Base-by-base conservation (phyloP, 345 rosid species). In the Psidium guajava region DNA sequence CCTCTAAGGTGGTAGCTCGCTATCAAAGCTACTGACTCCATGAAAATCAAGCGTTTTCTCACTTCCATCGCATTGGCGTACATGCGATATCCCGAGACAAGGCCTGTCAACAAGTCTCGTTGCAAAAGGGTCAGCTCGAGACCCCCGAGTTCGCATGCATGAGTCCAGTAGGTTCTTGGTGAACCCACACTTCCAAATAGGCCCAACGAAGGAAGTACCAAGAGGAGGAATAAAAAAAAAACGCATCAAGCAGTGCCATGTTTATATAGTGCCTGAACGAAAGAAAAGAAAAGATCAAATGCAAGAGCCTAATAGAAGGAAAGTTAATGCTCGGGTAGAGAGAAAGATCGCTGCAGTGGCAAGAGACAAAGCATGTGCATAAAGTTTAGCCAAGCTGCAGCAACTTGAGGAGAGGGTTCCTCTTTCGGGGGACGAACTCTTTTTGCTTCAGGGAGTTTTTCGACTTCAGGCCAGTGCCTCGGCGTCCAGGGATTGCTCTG, bases 311-410 rank as follows among this genome's bases (percentile, higher is more conserved):
- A 96, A 92, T 25, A 86, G 93, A 89, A 95, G 89, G 95, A 97
- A 95, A 90, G 90, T 88, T 83, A 90, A 88, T 85, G 80, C 85
- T 86, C 85, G 92, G 84, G 90, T 90, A 7, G 93, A 87, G 52
- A 84, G 89, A 36, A 87, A 87, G 84, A 85, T 88, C 96, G 98
- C 98, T 89, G 93, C 94, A 21, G 98, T 92, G 80, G 96, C 98
- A 56, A 95, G 99, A 89, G 99, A 97, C 50, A 91, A 98, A 85
- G 97, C 93, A 50, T 95, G 99, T 99, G 91, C 93, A 9, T 92
- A 93, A 85, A 93, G 95, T 89, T 85, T 97, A 59, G 91, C 86
- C 13, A 97, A 94, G 89, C 92, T 97, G 86, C 94, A 95, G 82
- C 83, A 83, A 83, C 96, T 93, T 0, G 98, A 96, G 90, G 95